Evolutionary conservation across 2,329 filamentous ascomycete species (phyloP).

Genomic region (Penicillium verrucosum): DNA sequence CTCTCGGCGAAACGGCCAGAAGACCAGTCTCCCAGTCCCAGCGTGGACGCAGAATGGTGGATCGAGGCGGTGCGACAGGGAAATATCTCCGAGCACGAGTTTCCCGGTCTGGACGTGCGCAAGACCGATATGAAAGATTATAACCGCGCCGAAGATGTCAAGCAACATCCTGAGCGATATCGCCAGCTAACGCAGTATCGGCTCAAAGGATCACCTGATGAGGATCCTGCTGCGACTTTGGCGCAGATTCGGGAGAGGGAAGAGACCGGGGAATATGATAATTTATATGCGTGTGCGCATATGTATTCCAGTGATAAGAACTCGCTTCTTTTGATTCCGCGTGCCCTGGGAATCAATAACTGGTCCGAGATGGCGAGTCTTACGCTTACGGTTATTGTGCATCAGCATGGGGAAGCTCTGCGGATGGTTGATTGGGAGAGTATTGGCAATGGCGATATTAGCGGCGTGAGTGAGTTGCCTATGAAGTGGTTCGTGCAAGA

Average conservation of each 20-base stretch:
- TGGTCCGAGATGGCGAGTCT: slow-evolving; percentile 48
- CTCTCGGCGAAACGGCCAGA: slow-evolving; percentile 32
- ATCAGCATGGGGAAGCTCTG: slow-evolving; percentile 41
- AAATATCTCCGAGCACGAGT: slow-evolving; percentile 28
- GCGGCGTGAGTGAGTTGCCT: slow-evolving; percentile 20
- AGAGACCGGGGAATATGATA: slow-evolving; percentile 41
- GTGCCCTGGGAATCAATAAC: slow-evolving; percentile 45
- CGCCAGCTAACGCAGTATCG: slow-evolving; percentile 49
- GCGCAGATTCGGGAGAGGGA: slow-evolving; percentile 24
- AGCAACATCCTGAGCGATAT: slow-evolving; percentile 32
- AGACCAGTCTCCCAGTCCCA: slow-evolving; percentile 34
- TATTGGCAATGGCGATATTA: neutral
- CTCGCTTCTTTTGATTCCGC: slow-evolving; percentile 51
- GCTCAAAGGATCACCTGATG: slow-evolving; percentile 42
- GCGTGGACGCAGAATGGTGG: slow-evolving; percentile 39
- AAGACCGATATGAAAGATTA: slow-evolving; percentile 54
- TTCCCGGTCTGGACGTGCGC: slow-evolving; percentile 46
- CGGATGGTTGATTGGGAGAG: slow-evolving; percentile 41
- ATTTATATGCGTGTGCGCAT: slow-evolving; percentile 57
- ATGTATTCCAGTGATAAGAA: slow-evolving; percentile 58
- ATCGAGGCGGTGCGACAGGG: slow-evolving; percentile 28
- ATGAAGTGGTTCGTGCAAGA: slow-evolving; percentile 52
- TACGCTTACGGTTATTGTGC: slow-evolving; percentile 49
- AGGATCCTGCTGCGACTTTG: slow-evolving; percentile 18
- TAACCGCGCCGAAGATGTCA: slow-evolving; percentile 37